phyloP scores from a whole-genome alignment of 2,329 filamentous ascomycete species.

The Berkeleyomyces rouxiae region DNA sequence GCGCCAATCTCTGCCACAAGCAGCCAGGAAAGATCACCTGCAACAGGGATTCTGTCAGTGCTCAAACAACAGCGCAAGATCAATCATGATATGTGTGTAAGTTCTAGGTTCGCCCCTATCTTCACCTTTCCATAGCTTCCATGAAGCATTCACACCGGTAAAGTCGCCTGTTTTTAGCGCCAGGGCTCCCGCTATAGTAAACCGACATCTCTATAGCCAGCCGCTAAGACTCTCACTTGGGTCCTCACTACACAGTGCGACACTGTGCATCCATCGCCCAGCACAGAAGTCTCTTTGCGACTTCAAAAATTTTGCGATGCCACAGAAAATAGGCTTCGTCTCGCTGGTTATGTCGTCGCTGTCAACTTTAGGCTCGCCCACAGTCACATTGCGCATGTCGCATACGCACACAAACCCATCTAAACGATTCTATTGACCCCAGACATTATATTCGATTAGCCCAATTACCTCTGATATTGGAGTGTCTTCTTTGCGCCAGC shows the following conservation, averaged over 20 bases:
- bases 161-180: too few species aligned
- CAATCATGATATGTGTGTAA: not conserved
- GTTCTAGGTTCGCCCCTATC: not conserved
- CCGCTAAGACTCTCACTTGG: too few species aligned
- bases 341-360: not conserved
- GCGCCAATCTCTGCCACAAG: not conserved
- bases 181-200: too few species aligned
- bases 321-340: not conserved
- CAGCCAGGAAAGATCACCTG: not conserved
- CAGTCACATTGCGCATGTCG: not conserved
- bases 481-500: not conserved
- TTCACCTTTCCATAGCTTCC: not conserved
- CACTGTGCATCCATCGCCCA: not conserved
- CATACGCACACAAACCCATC: not conserved
- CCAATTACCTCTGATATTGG: too few species aligned
- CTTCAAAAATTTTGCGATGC: constrained; percentile 12
- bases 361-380: not conserved
- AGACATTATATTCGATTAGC: too few species aligned
- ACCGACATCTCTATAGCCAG: too few species aligned
- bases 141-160: not conserved
- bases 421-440: not conserved
- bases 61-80: not conserved
- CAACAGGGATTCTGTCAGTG: not conserved
- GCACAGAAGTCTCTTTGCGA: not conserved
- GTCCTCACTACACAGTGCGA: not conserved